phyloP scores from a whole-genome alignment of 768 basidiomycete species.

The Phallus indusiatus region DNA sequence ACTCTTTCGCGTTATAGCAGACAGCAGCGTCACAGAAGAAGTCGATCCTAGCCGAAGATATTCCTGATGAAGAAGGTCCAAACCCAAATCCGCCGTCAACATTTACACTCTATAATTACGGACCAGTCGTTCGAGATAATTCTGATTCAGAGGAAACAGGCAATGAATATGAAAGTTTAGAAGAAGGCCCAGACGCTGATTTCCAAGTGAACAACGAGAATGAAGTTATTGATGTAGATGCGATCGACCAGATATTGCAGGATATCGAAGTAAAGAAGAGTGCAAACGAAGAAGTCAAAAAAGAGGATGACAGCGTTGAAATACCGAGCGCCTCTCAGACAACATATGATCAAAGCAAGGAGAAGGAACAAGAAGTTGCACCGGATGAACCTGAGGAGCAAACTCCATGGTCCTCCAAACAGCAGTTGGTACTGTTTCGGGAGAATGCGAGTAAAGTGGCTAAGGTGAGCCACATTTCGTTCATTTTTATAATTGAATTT shows the following conservation, averaged over 20 bases:
- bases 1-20: too few species aligned
- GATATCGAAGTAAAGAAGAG: neutral
- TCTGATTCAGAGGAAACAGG: neutral
- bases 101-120: too few species aligned
- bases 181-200: slow-evolving; percentile 8
- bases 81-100: neutral
- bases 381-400: too few species aligned
- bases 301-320: neutral
- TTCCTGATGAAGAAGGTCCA: slow-evolving; percentile 13
- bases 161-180: neutral
- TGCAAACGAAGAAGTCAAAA: neutral
- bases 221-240: slow-evolving; percentile 13
- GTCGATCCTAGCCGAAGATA: slow-evolving; percentile 13
- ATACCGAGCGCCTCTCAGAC: neutral
- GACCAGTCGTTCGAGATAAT: too few species aligned
- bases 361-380: slow-evolving; percentile 6
- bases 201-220: slow-evolving; percentile 14
- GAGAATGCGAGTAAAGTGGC: slow-evolving; percentile 18
- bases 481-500: too few species aligned
- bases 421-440: slow-evolving; percentile 21
- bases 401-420: slow-evolving; percentile 16
- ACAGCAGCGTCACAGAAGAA: neutral
- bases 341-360: neutral
- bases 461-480: slow-evolving; percentile 11
- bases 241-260: slow-evolving; percentile 12